Evolutionary conservation across 352 stramenopile species (phyloP).

Genomic region (Thraustotheca clavata): DNA sequence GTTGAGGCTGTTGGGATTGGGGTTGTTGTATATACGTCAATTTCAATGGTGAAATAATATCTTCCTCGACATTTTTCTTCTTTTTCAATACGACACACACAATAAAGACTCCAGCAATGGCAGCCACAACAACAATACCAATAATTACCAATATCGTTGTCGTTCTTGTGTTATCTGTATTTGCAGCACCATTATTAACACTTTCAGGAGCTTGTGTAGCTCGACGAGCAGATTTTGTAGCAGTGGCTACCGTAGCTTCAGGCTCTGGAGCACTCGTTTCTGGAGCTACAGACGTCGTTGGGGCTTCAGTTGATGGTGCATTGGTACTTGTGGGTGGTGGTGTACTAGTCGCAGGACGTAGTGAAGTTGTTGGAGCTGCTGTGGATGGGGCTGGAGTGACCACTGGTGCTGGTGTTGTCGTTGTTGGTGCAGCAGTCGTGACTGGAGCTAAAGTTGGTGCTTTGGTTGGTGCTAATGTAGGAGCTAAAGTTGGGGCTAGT

Average conservation of each 20-base stretch:
- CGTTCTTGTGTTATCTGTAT: background rate
- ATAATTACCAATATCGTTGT: constrained; percentile 3
- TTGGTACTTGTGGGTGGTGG: background rate
- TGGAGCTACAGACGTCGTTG: background rate
- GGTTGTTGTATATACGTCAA: constrained; percentile 1
- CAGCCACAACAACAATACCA: background rate
- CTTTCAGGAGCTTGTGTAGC: no score
- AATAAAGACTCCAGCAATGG: background rate
- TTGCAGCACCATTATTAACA: background rate
- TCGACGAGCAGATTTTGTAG: background rate
- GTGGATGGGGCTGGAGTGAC: background rate
- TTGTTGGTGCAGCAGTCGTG: background rate
- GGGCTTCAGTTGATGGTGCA: background rate
- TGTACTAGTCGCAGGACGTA: background rate
- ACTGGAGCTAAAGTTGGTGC: background rate
- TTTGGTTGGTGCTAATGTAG: background rate
- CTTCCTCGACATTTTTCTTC: constrained; percentile 3
- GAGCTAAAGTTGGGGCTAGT: background rate
- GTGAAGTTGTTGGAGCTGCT: background rate
- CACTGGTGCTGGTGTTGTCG: background rate
- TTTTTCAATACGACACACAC: background rate
- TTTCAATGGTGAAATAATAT: constrained; percentile 1
- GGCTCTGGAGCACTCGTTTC: background rate
- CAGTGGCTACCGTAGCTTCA: background rate
- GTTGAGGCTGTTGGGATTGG: no score